Conservation (phyloP, 1,284 basidiomycete genomes). For the Sparassis latifolia region DNA sequence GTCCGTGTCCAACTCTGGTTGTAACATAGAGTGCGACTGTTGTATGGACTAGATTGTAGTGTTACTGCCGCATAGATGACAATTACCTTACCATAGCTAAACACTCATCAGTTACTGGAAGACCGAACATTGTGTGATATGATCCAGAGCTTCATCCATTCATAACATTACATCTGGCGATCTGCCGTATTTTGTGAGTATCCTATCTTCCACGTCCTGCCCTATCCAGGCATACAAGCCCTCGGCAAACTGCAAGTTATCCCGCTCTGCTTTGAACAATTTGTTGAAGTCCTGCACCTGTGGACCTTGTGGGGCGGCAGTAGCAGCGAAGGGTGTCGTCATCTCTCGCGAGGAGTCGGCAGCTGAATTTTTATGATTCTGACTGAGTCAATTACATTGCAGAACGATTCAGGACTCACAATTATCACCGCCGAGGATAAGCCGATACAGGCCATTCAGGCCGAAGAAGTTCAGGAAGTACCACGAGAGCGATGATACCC, state of each 20-base stretch:
- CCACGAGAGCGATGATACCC: slow-evolving; percentile 99
- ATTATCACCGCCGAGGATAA: slow-evolving; percentile 89
- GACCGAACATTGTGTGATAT: too few species aligned
- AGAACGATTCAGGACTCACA: slow-evolving; percentile 42
- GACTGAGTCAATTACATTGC: not conserved
- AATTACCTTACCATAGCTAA: too few species aligned
- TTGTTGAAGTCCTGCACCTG: slow-evolving; percentile 83
- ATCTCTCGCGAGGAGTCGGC: slow-evolving; percentile 75
- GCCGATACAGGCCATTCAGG: slow-evolving; percentile 89
- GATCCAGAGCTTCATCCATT: too few species aligned
- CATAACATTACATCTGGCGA: too few species aligned
- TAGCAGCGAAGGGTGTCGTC: slow-evolving; percentile 68
- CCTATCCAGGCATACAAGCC: slow-evolving; percentile 81
- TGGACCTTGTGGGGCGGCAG: slow-evolving; percentile 38
- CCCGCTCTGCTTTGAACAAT: slow-evolving; percentile 86
- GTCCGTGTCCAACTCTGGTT: too few species aligned
- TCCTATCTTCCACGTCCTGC: slow-evolving; percentile 71
- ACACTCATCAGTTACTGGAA: too few species aligned
- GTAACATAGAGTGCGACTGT: too few species aligned
- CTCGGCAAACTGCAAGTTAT: slow-evolving; percentile 90
- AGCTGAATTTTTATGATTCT: slow-evolving; percentile 34
- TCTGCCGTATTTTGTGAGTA: slow-evolving; percentile 66
- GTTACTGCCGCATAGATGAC: too few species aligned
- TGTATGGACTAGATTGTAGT: too few species aligned
- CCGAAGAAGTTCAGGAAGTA: slow-evolving; percentile 99